phyloP scores from a whole-genome alignment of 2,329 filamentous ascomycete genomes.

The Cladophialophora yegresii region DNA sequence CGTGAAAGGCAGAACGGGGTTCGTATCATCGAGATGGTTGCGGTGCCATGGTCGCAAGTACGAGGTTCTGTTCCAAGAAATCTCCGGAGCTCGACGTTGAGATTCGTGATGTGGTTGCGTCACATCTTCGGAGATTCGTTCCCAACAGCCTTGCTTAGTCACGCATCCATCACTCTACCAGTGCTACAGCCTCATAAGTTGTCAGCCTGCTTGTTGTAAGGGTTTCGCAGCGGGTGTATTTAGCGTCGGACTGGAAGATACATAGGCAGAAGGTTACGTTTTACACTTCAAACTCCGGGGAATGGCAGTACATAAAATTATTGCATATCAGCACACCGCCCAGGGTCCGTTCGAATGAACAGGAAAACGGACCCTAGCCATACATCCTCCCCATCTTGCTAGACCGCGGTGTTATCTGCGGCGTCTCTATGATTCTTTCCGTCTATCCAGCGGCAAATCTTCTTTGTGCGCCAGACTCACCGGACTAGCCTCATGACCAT shows the following conservation, averaged over 20 bases:
- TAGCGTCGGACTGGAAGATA: not conserved
- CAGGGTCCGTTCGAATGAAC: not conserved
- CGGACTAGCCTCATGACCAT: conserved; percentile 31
- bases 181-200: not conserved
- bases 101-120: conserved; percentile 2
- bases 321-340: not conserved
- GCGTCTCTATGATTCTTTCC: conserved; percentile 16
- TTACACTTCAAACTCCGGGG: not conserved
- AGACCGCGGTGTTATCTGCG: no score
- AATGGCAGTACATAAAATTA: not conserved
- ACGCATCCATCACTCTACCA: not conserved
- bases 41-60: not conserved
- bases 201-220: not conserved
- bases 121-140: conserved; percentile 8
- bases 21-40: not conserved
- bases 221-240: not conserved
- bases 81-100: not conserved
- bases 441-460: conserved; percentile 19
- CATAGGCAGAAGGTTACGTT: not conserved
- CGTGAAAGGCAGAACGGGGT: not conserved
- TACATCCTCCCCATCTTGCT: not conserved
- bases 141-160: conserved; percentile 7
- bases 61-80: not conserved
- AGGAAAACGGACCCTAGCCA: not conserved
- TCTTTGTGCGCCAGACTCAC: conserved; percentile 18